phyloP scores from a whole-genome alignment of 2,329 filamentous ascomycete species.

The Immersiporthe knoxdaviesiana region DNA sequence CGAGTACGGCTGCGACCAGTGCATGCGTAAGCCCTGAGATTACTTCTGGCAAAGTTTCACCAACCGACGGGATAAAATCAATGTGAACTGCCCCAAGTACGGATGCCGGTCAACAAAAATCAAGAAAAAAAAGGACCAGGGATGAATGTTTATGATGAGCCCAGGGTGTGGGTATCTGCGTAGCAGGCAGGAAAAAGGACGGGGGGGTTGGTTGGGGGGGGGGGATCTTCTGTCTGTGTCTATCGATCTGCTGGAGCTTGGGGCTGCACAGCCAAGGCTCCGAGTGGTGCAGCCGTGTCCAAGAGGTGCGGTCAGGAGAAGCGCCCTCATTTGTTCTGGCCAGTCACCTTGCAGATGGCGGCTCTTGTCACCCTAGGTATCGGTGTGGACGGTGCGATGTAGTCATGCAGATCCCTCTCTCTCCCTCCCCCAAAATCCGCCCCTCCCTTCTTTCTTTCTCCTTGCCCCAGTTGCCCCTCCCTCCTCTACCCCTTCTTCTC shows the following conservation, averaged over 20 bases:
- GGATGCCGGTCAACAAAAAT: constrained; percentile 4
- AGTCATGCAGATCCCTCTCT: constrained; percentile 1
- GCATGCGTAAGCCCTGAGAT: constrained; percentile 3
- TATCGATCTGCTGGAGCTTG: not conserved
- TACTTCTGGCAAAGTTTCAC: not conserved
- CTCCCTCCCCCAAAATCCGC: not conserved
- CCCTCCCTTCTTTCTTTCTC: too few relatives aligned
- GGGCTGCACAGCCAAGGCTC: constrained; percentile 2
- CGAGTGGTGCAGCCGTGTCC: constrained; percentile 15
- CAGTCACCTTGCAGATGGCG: constrained; percentile 17
- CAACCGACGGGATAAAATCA: not conserved
- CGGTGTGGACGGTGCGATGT: constrained; percentile 1
- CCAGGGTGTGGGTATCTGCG: not conserved
- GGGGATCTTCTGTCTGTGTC: not conserved
- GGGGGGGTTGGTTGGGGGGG: too few relatives aligned
- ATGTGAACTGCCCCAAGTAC: not conserved
- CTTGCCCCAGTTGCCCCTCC: too few relatives aligned
- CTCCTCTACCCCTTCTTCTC: not conserved
- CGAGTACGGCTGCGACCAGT: not conserved
- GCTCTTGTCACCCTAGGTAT: constrained; percentile 5
- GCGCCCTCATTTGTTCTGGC: constrained; percentile 11
- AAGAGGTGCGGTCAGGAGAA: constrained; percentile 21
- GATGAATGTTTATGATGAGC: constrained; percentile 1
- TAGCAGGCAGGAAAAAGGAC: not conserved
- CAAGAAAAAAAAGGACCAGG: too few relatives aligned